Evolutionary conservation across 257 asterid genomes (phyloP).

Genomic region (Prunella vulgaris): DNA sequence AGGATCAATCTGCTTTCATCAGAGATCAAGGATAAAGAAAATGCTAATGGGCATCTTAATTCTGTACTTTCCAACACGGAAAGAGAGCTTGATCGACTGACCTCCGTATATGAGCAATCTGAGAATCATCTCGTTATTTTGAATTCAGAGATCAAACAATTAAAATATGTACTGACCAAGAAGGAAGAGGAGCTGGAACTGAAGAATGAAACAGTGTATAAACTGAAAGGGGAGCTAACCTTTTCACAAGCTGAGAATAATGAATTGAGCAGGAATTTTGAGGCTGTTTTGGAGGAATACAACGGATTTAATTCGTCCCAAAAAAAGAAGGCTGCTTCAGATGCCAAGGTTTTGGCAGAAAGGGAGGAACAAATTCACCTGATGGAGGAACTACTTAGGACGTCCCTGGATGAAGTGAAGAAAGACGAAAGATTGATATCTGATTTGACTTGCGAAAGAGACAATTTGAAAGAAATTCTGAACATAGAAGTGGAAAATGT

Average conservation of each 20-base stretch:
- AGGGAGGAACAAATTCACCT: constrained; percentile 35
- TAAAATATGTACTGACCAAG: constrained; percentile 39
- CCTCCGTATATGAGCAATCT: constrained; percentile 32
- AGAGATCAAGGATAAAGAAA: constrained; percentile 64
- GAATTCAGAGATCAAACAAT: constrained; percentile 37
- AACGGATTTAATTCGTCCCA: constrained; percentile 35
- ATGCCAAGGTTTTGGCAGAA: constrained; percentile 47
- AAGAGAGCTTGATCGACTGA: constrained; percentile 33
- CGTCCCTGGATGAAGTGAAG: constrained; percentile 35
- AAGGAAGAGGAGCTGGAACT: constrained; percentile 46
- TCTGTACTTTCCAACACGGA: constrained; percentile 45
- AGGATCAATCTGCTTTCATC: constrained; percentile 43
- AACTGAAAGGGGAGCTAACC: constrained; percentile 35
- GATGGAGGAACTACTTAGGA: constrained; percentile 51
- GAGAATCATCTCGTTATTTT: constrained; percentile 38
- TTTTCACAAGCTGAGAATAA: constrained; percentile 42
- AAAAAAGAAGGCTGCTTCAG: constrained; percentile 50
- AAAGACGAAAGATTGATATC: constrained; percentile 31
- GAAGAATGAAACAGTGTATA: constrained; percentile 37
- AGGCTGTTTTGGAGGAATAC: constrained; percentile 39
- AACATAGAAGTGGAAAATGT: constrained; percentile 34
- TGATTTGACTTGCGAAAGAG: constrained; percentile 53
- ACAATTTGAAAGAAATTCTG: constrained; percentile 37
- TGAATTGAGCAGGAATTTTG: constrained; percentile 36
- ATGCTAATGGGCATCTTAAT: constrained; percentile 23